Base-by-base conservation (phyloP, 192 early-diverging fungal genomes). In the Backusella circina region DNA sequence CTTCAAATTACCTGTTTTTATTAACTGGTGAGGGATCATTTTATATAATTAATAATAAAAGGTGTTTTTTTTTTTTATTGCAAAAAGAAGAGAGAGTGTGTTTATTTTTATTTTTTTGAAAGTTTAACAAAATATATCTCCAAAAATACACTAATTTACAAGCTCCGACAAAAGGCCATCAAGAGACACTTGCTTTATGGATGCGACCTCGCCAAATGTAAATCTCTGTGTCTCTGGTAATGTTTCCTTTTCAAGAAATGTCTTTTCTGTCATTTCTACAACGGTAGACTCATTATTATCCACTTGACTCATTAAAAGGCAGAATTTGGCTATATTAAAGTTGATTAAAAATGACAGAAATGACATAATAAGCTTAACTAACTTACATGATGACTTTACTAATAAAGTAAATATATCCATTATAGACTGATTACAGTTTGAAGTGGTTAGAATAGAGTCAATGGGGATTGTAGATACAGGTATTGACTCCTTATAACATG, bases 1-100 rank as follows among this genome's bases (percentile, higher is more conserved):
- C 32, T 75, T 69, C 7, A 51, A 38, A 50, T 72, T 78, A 6
- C 85, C 83, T 74, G 87, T 81, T 23, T 86, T 79, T 73, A 88
- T 77, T 9, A 76, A 16, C 21, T 32, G 50, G 18, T 71, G 37
- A 50, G 26, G 33, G 5, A 51, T 47, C 70, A 74, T 73, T 36
- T 33, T 16, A 33, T 21, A 12, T 31, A n/a, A 37, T 35, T 5
- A 35, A 26, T 8, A 67, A 51, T 16, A 18, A 32, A 30, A 70
- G n/a, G n/a, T n/a, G n/a, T n/a, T n/a, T n/a, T n/a, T n/a, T n/a
- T n/a, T n/a, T n/a, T n/a, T n/a, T 21, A 71, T 13, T 37, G 36
- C 6, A 41, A 41, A 72, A 57, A 72, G 32, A 72, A 41, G 1
- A 23, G n/a, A 72, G 54, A 72, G 21, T 21, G 18, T 8, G 21